Conservation (phyloP, 2,329 filamentous ascomycete genomes). For the Akanthomyces uredinophilus region DNA sequence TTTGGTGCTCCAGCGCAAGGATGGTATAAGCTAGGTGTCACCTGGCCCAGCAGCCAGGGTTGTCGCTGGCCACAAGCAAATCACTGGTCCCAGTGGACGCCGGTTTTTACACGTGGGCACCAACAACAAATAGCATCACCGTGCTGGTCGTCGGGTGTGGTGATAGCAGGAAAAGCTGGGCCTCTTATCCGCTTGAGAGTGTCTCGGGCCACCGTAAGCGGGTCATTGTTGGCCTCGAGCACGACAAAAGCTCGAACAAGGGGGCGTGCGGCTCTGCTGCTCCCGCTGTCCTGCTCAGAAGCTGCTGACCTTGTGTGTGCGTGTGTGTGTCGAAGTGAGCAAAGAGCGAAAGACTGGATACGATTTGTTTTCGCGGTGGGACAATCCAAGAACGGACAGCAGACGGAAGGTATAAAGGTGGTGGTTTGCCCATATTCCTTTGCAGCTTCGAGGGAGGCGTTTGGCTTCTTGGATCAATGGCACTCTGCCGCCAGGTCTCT, state of each 20-base stretch:
- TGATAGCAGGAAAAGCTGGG: slow-evolving; percentile 3
- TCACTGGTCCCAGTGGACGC: background rate
- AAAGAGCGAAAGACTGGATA: slow-evolving; percentile 13
- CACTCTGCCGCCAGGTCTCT: background rate
- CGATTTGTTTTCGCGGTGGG: slow-evolving; percentile 11
- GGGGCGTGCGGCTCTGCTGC: slow-evolving; percentile 5
- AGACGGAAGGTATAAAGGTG: slow-evolving; percentile 13
- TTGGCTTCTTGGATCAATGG: background rate
- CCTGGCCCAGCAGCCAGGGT: background rate
- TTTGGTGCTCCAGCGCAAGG: background rate
- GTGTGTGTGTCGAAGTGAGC: slow-evolving; percentile 7
- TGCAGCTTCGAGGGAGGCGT: background rate
- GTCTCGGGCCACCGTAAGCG: slow-evolving; percentile 9
- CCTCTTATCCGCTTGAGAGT: background rate
- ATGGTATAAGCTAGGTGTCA: background rate
- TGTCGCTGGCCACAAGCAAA: background rate
- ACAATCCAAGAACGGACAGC: slow-evolving; percentile 10
- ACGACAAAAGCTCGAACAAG: background rate
- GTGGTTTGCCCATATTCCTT: slow-evolving; percentile 7
- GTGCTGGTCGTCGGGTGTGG: background rate
- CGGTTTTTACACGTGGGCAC: slow-evolving; percentile 5
- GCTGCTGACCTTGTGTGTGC: background rate
- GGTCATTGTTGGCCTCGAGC: slow-evolving; percentile 8
- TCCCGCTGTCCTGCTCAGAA: background rate
- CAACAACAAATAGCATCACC: slow-evolving; percentile 8